Percentiles rank a stretch among this genome's conserved stretches.
Evolutionary conservation across 306 rosid genomes (phyloP).

Genomic region (Potentilla sterilis): DNA sequence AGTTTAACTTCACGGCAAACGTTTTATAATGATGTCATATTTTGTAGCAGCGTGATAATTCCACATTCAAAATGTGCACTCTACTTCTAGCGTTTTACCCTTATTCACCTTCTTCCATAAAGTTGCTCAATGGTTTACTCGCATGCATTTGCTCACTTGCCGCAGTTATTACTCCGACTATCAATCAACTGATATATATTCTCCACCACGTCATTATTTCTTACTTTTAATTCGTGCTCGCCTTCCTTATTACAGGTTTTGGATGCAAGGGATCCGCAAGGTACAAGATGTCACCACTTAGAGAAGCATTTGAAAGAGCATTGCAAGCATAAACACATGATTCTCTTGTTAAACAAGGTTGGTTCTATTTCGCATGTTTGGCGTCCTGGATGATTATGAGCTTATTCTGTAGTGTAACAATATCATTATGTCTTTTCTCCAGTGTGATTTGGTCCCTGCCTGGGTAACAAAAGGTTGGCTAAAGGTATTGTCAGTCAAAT

Average conservation of each 20-base stretch:
- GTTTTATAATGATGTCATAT: too few relatives aligned
- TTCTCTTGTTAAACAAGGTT: slow-evolving; percentile 88
- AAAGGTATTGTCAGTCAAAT: slow-evolving; percentile 73
- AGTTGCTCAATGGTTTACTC: background rate
- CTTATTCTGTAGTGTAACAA: background rate
- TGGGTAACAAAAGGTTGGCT: slow-evolving; percentile 99
- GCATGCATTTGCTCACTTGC: background rate
- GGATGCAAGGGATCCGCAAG: slow-evolving; percentile 94
- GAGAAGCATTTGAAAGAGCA: slow-evolving; percentile 93
- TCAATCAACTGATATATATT: background rate
- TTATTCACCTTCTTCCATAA: background rate
- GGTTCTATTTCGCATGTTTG: too few relatives aligned
- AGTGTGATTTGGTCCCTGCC: slow-evolving; percentile 90
- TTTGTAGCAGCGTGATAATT: too few relatives aligned
- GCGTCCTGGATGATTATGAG: background rate
- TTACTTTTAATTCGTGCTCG: background rate
- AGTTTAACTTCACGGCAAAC: too few relatives aligned
- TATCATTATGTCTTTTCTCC: slow-evolving; percentile 15
- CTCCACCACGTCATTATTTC: background rate
- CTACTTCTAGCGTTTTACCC: background rate
- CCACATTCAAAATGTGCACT: too few relatives aligned
- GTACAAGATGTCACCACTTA: slow-evolving; percentile 89
- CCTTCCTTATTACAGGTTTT: slow-evolving; percentile 57
- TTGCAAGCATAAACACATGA: slow-evolving; percentile 80
- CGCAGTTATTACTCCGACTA: background rate